These are phyloP conservation scores for Pseudogymnoascus verrucosus DNA, from an alignment of 2,329 filamentous ascomycete species.

Conservation along the genomic window DNA sequence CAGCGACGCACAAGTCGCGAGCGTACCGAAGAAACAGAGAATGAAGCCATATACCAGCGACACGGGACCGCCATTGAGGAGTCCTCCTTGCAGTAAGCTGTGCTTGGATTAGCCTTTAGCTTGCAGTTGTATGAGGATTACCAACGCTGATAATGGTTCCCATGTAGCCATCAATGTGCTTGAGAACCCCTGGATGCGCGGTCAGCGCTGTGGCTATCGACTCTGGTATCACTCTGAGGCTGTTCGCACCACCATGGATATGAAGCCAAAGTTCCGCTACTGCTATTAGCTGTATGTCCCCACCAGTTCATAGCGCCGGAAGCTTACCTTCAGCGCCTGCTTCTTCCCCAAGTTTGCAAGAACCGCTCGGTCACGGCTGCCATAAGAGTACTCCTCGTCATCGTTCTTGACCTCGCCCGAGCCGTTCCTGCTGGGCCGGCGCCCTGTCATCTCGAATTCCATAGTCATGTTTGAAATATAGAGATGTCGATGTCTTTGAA, in stretches of 20 bases:
- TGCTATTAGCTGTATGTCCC: background rate
- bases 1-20: slow-evolving; percentile 33
- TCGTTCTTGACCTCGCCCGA: background rate
- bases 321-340: slow-evolving; percentile 19
- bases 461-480: background rate
- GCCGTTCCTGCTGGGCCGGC: background rate
- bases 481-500: background rate
- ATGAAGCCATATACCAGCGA: slow-evolving; percentile 45
- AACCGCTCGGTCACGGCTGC: slow-evolving; percentile 19
- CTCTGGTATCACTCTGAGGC: background rate
- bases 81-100: slow-evolving; percentile 9
- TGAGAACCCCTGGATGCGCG: slow-evolving; percentile 32
- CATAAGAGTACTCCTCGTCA: slow-evolving; percentile 20
- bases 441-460: slow-evolving; percentile 4
- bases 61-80: slow-evolving; percentile 40
- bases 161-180: slow-evolving; percentile 45
- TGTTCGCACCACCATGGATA: slow-evolving; percentile 34
- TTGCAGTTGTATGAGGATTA: background rate
- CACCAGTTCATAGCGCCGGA: background rate
- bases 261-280: slow-evolving; percentile 39
- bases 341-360: slow-evolving; percentile 23
- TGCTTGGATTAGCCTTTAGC: background rate
- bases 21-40: slow-evolving; percentile 37
- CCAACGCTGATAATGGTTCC: slow-evolving; percentile 35
- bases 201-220: slow-evolving; percentile 3